Evolutionary conservation across 768 basidiomycete genomes (phyloP).

Genomic region (Cubamyces lactineus): DNA sequence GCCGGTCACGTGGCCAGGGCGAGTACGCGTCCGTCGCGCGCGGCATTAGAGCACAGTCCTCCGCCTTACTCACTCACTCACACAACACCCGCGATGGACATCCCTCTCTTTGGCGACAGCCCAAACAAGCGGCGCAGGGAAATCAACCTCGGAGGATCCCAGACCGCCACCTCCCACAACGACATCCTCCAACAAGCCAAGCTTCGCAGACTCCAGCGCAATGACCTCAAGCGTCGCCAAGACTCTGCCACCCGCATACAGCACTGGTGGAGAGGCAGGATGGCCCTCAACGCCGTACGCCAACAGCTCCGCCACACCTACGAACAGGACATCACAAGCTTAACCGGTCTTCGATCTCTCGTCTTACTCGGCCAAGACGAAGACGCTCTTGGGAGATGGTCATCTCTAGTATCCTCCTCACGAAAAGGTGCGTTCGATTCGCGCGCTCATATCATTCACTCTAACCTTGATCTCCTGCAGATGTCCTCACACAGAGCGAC

Average conservation of each 20-base stretch:
- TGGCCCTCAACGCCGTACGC: conserved; percentile 46
- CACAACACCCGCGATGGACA: conserved; percentile 15
- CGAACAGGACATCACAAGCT: conserved; percentile 51
- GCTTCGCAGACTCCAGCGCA: conserved; percentile 59
- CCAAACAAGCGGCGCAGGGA: conserved; percentile 48
- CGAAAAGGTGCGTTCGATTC: conserved; percentile 33
- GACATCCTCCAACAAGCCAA: conserved; percentile 67
- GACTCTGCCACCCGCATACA: conserved; percentile 68
- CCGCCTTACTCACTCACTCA: not conserved
- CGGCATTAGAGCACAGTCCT: not conserved
- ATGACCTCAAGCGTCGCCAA: conserved; percentile 53
- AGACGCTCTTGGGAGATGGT: conserved; percentile 51
- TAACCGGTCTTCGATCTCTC: conserved; percentile 66
- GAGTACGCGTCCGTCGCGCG: conserved; percentile 17
- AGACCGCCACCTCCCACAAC: conserved; percentile 51
- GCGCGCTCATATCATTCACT: not conserved
- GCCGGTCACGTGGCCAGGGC: not conserved
- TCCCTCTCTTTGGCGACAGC: conserved; percentile 48
- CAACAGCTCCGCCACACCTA: conserved; percentile 52
- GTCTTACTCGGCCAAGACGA: conserved; percentile 61
- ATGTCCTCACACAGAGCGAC: conserved; percentile 23
- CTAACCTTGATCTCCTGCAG: conserved; percentile 17
- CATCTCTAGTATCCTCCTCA: conserved; percentile 37
- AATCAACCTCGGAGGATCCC: conserved; percentile 78
- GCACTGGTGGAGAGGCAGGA: conserved; percentile 66